Evolutionary conservation across 83 land plant genomes (phyloP).

Genomic region (Thuja plicata): DNA sequence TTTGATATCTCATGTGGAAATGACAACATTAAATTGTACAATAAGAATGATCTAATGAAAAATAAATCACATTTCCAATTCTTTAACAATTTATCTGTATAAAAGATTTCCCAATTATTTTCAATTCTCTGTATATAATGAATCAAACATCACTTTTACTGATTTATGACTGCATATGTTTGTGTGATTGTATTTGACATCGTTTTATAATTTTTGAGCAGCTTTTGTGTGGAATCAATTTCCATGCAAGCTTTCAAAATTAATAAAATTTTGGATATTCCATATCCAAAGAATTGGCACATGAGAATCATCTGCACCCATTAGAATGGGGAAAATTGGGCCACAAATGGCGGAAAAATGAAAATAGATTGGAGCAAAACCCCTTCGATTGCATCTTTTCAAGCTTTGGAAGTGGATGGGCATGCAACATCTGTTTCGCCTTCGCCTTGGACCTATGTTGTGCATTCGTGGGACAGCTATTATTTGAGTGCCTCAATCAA

Average conservation of each 20-base stretch:
- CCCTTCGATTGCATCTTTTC: constrained; percentile 14
- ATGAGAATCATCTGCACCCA: too few species aligned
- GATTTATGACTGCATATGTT: too few species aligned
- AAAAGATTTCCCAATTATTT: too few species aligned
- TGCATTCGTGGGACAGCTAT: not conserved
- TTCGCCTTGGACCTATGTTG: not conserved
- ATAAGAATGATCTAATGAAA: too few species aligned
- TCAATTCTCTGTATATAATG: too few species aligned
- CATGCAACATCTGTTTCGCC: not conserved
- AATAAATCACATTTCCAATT: too few species aligned
- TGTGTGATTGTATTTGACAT: too few species aligned
- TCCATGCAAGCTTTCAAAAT: constrained; percentile 50
- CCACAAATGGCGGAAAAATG: constrained; percentile 34
- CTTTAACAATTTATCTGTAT: too few species aligned
- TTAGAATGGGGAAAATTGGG: constrained; percentile 18
- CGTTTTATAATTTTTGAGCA: not conserved
- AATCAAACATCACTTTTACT: too few species aligned
- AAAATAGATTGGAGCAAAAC: constrained; percentile 47
- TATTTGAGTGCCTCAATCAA: not conserved
- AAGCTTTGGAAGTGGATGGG: too few species aligned
- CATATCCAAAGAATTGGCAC: constrained; percentile 15
- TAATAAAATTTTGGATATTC: constrained; percentile 27
- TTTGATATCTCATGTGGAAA: not conserved
- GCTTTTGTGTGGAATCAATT: constrained; percentile 34
- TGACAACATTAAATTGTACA: not conserved